phyloP scores from a whole-genome alignment of 1,284 basidiomycete species.

The Fomitiporia mediterranea region DNA sequence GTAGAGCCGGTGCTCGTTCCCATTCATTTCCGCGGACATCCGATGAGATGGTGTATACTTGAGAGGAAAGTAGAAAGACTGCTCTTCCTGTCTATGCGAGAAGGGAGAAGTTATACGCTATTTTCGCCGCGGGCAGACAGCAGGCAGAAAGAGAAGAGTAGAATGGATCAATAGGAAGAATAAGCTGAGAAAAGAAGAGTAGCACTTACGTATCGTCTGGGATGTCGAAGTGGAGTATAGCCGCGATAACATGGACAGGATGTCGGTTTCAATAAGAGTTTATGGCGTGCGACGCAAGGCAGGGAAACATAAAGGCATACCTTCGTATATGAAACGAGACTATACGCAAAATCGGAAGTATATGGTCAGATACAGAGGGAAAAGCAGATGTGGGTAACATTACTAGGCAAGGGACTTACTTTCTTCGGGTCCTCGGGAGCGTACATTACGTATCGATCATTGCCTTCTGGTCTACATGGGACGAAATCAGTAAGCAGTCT shows the following conservation, averaged over 20 bases:
- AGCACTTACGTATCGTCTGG: slow-evolving; percentile 25
- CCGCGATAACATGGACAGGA: background rate
- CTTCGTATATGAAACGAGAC: slow-evolving; percentile 78
- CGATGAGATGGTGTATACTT: no score
- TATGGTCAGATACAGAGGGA: background rate
- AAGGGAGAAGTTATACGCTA: no score
- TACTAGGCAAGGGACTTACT: slow-evolving; percentile 36
- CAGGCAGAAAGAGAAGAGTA: no score
- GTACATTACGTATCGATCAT: slow-evolving; percentile 70
- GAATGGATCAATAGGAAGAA: background rate
- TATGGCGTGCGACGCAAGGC: no score
- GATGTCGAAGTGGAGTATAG: background rate
- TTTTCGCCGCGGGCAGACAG: no score
- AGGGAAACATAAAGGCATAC: slow-evolving; percentile 32
- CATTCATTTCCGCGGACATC: no score
- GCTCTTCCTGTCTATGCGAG: no score
- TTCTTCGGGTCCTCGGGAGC: slow-evolving; percentile 89
- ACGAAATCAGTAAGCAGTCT: no score
- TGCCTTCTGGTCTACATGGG: slow-evolving; percentile 63
- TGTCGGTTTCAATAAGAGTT: no score
- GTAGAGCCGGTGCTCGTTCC: no score
- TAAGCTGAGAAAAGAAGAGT: background rate
- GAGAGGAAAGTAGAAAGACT: no score
- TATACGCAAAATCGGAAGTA: slow-evolving; percentile 23
- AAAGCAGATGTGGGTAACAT: slow-evolving; percentile 17